Base-by-base conservation (phyloP, 2,329 filamentous ascomycete genomes). In the Colletotrichum tropicale region DNA sequence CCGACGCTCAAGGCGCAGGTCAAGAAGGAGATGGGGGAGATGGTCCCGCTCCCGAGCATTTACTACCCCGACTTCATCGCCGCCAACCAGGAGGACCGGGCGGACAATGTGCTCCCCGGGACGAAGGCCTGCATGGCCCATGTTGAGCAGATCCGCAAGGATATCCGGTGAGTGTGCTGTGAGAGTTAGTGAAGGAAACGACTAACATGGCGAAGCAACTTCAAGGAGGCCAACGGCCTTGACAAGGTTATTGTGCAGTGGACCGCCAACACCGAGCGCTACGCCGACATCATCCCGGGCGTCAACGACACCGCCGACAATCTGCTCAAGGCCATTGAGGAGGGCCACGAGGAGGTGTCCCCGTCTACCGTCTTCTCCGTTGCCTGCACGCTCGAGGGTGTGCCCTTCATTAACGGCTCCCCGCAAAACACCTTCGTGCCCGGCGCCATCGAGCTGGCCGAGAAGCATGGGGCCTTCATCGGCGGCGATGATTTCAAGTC, bases 61-160 rank as follows among this genome's bases (percentile, higher is more conserved):
- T 99, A 99, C 91, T 99, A 99, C 86, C 97, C 97, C 2, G 97
- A 98, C 87, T 99, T 99, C 89, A 99, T 99, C 83, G 97, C 97
- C 79, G 95, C 97, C 84, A 99, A 99, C 89, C 97, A 99, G 88
- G 96, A 97, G 86, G 96, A 96, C 83, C 94, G 97, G 82, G 97
- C 96, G 79, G 96, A 99, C 88, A 98, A 99, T 82, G 82, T 98
- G 78, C 86, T 98, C 65, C 88, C 94, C 77, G 97, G 97, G 68
- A 91, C 89, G 86, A 98, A 97, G 88, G 96, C 96, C 78, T 95
- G 89, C 85, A 93, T 88, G 86, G 95, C 92, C 73, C 97, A 99
- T 83, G 95, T 99, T 64, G 96, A 98, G 88, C 91, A 96, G 84
- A 93, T 99, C 82, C 96, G 96, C 83, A 91, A 95, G 85, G 96